Base-by-base conservation (phyloP, 768 basidiomycete genomes). In the Xerocomellus chrysenteron region DNA sequence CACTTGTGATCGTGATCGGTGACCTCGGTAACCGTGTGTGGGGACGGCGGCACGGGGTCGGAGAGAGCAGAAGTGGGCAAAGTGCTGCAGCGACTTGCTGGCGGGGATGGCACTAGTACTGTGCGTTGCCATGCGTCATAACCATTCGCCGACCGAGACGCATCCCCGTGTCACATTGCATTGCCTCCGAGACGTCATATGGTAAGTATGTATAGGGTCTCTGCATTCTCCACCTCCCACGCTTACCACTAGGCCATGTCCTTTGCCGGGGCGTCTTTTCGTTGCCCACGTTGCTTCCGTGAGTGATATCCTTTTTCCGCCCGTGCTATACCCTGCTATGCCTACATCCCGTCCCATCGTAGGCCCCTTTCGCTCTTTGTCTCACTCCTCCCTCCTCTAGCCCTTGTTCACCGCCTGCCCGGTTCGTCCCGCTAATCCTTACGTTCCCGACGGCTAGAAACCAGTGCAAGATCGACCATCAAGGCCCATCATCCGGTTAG, bases 401-500 rank as follows among this genome's bases (percentile, higher is more conserved):
- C 35, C 21, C 30, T 40, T 17, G 12, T 42, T 30, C 39, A 11
- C 21, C 26, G 33, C 47, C 52, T 12, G 14, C 21, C 32, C 11
- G 45, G 6, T 36, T 50, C 11, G 43, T 44, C 50, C 17, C 13
- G 39, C 42, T 33, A 37, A 43, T 39, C 43, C 43, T 16, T 44
- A 47, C 53, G 54, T 52, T 33, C 37, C 10, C 40, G 7, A 43
- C 24, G 4, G 11, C 39, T 36, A 21, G 19, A 37, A 56, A 48
- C 55, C 53, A 56, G 59, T 53, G 42, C 46, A 33, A 44, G 65
- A 69, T 65, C 57, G 62, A 58, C 61, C 57, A 59, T 68, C 64
- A 59, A 56, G 52, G 56, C 2, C 28, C 37, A 57, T 47, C 40
- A 14, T 43, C 54, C 53, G 68, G 68, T 69, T 16, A 54, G 68